A percentile compares a stretch with the other conserved stretches of the same genome.
phyloP scores from a whole-genome alignment of 192 early-diverging fungal genomes.

The Rhizophagus prolifer region DNA sequence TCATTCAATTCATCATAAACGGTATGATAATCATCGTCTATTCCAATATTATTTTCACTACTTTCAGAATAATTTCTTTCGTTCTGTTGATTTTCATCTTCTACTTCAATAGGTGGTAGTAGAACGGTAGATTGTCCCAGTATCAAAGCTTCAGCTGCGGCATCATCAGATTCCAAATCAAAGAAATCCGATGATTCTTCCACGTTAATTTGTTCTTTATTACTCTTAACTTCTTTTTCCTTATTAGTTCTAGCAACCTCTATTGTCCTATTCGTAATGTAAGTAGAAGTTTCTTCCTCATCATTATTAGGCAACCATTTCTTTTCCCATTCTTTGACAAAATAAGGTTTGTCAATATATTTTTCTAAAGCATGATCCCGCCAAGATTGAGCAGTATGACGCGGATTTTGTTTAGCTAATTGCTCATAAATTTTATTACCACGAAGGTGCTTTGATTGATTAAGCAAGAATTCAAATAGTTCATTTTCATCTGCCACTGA shows the following conservation, averaged over 20 bases:
- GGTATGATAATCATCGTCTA: too few species aligned
- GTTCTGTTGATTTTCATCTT: too few species aligned
- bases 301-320: background rate
- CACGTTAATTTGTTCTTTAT: background rate
- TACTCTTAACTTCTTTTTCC: background rate
- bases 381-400: constrained; percentile 7
- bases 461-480: background rate
- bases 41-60: too few species aligned
- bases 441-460: background rate
- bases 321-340: background rate
- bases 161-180: background rate
- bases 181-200: background rate
- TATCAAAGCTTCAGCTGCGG: background rate
- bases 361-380: background rate
- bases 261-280: background rate
- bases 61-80: too few species aligned
- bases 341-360: background rate
- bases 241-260: background rate
- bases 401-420: background rate
- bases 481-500: background rate
- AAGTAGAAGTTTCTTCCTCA: background rate
- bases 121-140: background rate
- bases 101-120: too few species aligned
- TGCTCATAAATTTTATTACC: background rate
- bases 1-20: too few species aligned